A percentile compares a stretch with the other conserved stretches of the same genome.
These are phyloP conservation scores for Diddensiella transvaalensis DNA, from an alignment of 805 yeast genomes.

Conservation along the genomic window DNA sequence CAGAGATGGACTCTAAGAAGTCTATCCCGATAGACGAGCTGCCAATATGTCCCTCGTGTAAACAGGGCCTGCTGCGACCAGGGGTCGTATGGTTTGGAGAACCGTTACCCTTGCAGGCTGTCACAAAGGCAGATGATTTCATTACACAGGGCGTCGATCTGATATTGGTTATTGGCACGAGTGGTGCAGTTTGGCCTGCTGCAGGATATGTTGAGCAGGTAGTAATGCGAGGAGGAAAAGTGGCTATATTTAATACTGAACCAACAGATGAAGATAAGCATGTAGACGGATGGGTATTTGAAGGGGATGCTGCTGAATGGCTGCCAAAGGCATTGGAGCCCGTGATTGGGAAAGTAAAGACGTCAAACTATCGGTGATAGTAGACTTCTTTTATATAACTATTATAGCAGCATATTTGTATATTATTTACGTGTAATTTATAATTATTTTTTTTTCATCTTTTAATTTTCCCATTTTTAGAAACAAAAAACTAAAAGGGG, in stretches of 20 bases:
- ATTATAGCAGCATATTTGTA: background rate
- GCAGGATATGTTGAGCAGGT: slow-evolving; percentile 85
- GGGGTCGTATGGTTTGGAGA: slow-evolving; percentile 98
- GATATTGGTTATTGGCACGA: slow-evolving; percentile 79
- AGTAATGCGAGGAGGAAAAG: slow-evolving; percentile 66
- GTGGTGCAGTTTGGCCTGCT: slow-evolving; percentile 87
- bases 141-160: slow-evolving; percentile 61
- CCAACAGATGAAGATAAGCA: slow-evolving; percentile 45
- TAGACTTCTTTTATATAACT: background rate
- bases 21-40: slow-evolving; percentile 48
- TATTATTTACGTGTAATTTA: background rate
- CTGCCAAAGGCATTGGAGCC: slow-evolving; percentile 65
- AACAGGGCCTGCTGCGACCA: slow-evolving; percentile 67
- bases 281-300: slow-evolving; percentile 62
- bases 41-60: slow-evolving; percentile 76
- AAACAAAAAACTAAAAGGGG: background rate
- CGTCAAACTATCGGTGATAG: background rate
- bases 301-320: slow-evolving; percentile 74
- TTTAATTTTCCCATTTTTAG: background rate
- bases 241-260: slow-evolving; percentile 80
- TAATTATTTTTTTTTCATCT: background rate
- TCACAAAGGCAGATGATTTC: slow-evolving; percentile 69
- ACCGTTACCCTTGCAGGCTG: slow-evolving; percentile 59
- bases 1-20: slow-evolving; percentile 23
- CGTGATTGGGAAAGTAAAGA: slow-evolving; percentile 25